Evolutionary conservation across 768 basidiomycete genomes (phyloP).

Genomic region (Psilocybe sp.): DNA sequence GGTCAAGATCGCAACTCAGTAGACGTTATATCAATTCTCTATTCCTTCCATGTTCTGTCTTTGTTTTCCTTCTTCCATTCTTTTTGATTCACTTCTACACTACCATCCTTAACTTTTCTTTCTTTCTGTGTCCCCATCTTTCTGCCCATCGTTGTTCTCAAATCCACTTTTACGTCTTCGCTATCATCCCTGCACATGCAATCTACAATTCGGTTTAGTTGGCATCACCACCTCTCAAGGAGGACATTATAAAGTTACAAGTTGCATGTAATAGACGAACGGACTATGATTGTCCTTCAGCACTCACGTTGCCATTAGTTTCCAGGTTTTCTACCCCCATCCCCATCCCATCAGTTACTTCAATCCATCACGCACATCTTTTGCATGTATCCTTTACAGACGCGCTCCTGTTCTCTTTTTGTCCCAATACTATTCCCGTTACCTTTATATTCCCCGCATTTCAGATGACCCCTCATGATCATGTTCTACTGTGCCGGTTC

Average conservation of each 20-base stretch:
- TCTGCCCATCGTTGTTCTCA: slow-evolving; percentile 16
- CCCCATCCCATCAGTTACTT: too few relatives aligned
- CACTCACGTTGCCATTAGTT: slow-evolving; percentile 16
- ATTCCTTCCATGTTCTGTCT: slow-evolving; percentile 17
- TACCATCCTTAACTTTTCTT: not conserved
- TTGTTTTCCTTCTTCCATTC: slow-evolving; percentile 22
- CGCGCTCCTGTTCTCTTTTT: too few relatives aligned
- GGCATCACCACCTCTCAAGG: slow-evolving; percentile 62
- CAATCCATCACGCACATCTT: too few relatives aligned
- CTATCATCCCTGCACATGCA: slow-evolving; percentile 42
- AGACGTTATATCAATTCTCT: slow-evolving; percentile 28
- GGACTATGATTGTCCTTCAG: slow-evolving; percentile 17
- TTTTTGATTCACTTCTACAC: slow-evolving; percentile 12
- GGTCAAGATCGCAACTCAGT: slow-evolving; percentile 78
- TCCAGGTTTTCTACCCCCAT: too few relatives aligned
- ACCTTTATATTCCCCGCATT: too few relatives aligned
- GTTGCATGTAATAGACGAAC: slow-evolving; percentile 57
- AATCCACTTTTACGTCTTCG: slow-evolving; percentile 19
- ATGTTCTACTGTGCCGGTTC: too few relatives aligned
- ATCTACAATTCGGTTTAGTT: slow-evolving; percentile 40
- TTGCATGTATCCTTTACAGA: too few relatives aligned
- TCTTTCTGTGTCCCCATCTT: slow-evolving; percentile 16
- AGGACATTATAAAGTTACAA: slow-evolving; percentile 53
- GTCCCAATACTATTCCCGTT: too few relatives aligned
- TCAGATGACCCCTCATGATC: too few relatives aligned